Conservation (phyloP, 2,329 filamentous ascomycete genomes). For the Kalmusia sp. region DNA sequence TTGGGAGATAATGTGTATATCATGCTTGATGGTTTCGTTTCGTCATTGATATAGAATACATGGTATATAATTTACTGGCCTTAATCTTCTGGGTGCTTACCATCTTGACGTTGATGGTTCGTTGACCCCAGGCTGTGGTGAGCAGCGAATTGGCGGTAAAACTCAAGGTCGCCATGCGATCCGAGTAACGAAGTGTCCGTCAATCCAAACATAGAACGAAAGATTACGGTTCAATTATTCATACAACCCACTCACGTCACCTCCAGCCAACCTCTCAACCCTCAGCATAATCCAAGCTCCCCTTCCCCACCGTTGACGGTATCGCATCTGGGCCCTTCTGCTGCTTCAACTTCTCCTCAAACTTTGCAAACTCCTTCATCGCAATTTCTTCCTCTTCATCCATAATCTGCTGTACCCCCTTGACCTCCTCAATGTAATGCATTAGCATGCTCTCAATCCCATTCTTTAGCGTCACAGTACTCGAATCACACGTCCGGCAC, state of each 20-base stretch:
- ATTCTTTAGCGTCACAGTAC: constrained; percentile 95
- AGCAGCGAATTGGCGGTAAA: no score
- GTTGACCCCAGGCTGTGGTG: no score
- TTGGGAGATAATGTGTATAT: no score
- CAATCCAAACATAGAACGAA: no score
- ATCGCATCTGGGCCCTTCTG: constrained; percentile 63
- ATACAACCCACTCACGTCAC: background rate
- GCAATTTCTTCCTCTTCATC: constrained; percentile 92
- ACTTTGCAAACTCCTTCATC: constrained; percentile 87
- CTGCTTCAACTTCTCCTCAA: constrained; percentile 81
- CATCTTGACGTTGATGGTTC: no score
- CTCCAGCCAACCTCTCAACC: background rate
- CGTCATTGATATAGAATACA: no score
- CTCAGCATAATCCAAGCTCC: constrained; percentile 60
- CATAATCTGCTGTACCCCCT: constrained; percentile 87
- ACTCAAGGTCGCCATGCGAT: no score
- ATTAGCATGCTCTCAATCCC: constrained; percentile 99
- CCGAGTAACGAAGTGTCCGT: no score
- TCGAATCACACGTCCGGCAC: constrained; percentile 94
- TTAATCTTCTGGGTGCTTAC: no score
- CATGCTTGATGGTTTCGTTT: no score
- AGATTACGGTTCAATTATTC: background rate
- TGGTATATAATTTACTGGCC: no score
- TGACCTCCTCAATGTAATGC: constrained; percentile 90
- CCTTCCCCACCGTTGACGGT: constrained; percentile 58